Conservation (phyloP, 352 stramenopile genomes). For the Pythium monospermum region DNA sequence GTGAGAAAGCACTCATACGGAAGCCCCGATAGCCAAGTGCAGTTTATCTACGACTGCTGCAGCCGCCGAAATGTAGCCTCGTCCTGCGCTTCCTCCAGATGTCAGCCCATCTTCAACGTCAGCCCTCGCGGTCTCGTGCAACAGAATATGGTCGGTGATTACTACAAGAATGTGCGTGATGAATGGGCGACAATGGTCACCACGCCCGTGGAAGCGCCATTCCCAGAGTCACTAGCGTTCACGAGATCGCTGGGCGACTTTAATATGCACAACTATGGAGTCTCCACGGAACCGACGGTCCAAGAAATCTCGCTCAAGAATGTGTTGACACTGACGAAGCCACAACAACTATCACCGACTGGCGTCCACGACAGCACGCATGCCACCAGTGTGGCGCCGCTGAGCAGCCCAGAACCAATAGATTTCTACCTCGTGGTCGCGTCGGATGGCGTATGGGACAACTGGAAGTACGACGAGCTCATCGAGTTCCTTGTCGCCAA, state of each 20-base stretch:
- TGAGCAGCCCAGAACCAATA: constrained; percentile 9
- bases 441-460: constrained; percentile 87
- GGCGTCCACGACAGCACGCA: neutral
- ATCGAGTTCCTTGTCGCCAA: constrained; percentile 37
- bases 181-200: constrained; percentile 86
- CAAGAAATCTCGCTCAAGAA: constrained; percentile 41
- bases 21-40: constrained; percentile 33
- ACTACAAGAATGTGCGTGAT: constrained; percentile 91
- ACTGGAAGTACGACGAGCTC: constrained; percentile 83
- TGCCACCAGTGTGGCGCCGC: neutral
- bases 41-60: constrained; percentile 84
- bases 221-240: constrained; percentile 82
- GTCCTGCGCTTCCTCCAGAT: constrained; percentile 9
- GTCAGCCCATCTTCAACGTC: constrained; percentile 36
- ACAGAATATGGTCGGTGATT: constrained; percentile 45
- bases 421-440: constrained; percentile 64
- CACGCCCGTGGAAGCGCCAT: constrained; percentile 55
- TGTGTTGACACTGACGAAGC: constrained; percentile 9
- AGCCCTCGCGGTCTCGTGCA: constrained; percentile 29
- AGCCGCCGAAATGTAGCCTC: constrained; percentile 2
- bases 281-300: constrained; percentile 59
- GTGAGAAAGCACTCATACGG: constrained; percentile 33
- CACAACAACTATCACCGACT: constrained; percentile 1
- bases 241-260: constrained; percentile 86
- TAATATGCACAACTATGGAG: constrained; percentile 85